Evolutionary conservation across 2,329 filamentous ascomycete species (phyloP), one percentile per base, ranked within the genome.

Genomic region (Aspergillus neoniger): DNA sequence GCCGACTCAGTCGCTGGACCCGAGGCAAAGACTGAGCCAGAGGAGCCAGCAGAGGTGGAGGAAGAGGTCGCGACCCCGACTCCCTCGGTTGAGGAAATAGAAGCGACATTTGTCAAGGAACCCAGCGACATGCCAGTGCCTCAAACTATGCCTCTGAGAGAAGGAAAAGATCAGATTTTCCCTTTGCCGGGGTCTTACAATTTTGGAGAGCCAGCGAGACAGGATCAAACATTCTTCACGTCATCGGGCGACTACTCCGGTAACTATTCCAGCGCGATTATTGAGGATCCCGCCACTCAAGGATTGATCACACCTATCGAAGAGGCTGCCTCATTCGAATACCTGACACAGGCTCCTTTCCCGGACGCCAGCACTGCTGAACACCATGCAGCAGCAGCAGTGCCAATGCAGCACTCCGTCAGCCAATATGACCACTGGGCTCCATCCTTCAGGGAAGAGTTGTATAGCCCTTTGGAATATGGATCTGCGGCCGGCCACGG

Each of bases 401-500:
- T 69, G 21, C 57, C 64, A n/a, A 68, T 70, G 63, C 65, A 66
- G 21, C 62, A 65, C 3, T 55, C 66, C 3, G 19, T 63, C 12
- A 62, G 61, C 25, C 65, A 71, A 10, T 75, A 70, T 50, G 65
- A 74, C 10, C 32, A 66, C 9, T 77, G 75, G 75, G 62, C 67
- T 7, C 68, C 73, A 0, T 61, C 69, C 5, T 76, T 75, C 63
- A 70, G 74, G n/a, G 70, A 70, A 21, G 69, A 70, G 30, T 63
- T 76, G 43, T 77, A 74, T 67, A 66, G 65, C 17, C 62, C 74
- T 0, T 66, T 75, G 6, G 73, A 74, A 10, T 77, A 73, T 59
- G 61, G 57, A 8, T 39, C 66, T 2, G 44, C 64, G 1, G 58
- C 62, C 30, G 62, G 55, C 19, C 73, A 73, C 48, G 53, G 69